These are phyloP conservation scores for Clavispora phyllophila DNA, from an alignment of 805 yeast species.

Conservation along the genomic window DNA sequence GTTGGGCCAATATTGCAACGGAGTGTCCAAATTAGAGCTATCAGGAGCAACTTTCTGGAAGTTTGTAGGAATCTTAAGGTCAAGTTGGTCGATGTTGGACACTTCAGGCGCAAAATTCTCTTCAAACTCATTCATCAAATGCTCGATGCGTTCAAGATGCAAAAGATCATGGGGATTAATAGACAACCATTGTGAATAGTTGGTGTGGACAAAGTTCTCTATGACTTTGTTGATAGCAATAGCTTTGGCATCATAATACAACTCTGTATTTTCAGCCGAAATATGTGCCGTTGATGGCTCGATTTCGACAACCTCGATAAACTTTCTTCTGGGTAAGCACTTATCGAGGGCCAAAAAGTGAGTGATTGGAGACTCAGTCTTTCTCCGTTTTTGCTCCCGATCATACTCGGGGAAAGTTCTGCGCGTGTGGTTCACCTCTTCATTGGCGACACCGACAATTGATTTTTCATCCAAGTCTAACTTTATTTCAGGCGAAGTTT, in stretches of 20 bases:
- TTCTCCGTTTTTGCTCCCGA: constrained; percentile 1
- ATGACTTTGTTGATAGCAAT: constrained; percentile 33
- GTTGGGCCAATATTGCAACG: constrained; percentile 30
- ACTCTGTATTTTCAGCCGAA: constrained; percentile 5
- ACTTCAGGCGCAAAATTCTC: constrained; percentile 17
- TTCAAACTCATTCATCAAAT: constrained; percentile 17
- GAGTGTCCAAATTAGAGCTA: constrained; percentile 17
- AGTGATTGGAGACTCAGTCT: constrained; percentile 21
- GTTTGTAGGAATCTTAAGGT: constrained; percentile 18
- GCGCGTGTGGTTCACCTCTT: too few relatives aligned
- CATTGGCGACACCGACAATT: too few relatives aligned
- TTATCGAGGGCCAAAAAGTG: constrained; percentile 79
- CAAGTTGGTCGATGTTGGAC: constrained; percentile 7
- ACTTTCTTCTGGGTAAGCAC: constrained; percentile 62
- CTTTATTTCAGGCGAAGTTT: constrained; percentile 24
- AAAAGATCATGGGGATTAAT: neutral
- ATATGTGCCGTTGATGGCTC: constrained; percentile 14
- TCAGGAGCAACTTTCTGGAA: constrained; percentile 23
- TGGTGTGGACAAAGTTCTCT: constrained; percentile 19
- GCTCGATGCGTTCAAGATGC: neutral
- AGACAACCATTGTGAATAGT: constrained; percentile 6
- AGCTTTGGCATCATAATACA: constrained; percentile 28
- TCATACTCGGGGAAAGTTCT: neutral
- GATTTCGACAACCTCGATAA: constrained; percentile 48
- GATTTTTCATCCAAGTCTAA: constrained; percentile 26